Conservation (phyloP, 1,284 basidiomycete genomes). For the Microbotryomycetes sp. region DNA sequence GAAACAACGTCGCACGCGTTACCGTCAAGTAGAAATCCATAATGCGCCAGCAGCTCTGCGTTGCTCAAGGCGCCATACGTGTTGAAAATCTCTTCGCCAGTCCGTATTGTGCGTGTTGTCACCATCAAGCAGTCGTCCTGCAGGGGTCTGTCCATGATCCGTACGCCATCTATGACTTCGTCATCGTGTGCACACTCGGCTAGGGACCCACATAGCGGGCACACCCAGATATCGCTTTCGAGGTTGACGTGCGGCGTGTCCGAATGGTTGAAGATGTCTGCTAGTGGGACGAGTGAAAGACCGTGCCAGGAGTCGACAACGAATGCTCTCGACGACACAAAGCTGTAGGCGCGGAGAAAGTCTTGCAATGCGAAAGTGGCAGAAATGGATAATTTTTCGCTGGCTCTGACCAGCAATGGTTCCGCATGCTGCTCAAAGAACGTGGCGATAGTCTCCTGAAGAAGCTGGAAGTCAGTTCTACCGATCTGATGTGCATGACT, state of each 20-base stretch:
- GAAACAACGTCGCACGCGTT: conserved; percentile 18
- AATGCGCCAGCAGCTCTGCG: conserved; percentile 60
- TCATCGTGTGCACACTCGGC: conserved; percentile 64
- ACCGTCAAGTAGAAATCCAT: conserved; percentile 56
- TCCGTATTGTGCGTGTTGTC: conserved; percentile 30
- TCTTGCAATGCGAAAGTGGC: too few species aligned
- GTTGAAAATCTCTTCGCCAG: conserved; percentile 66
- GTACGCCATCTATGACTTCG: conserved; percentile 30
- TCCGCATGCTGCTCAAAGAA: too few species aligned
- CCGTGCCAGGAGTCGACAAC: conserved; percentile 77
- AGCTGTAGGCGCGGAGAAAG: conserved; percentile 64
- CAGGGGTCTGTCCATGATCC: conserved; percentile 30
- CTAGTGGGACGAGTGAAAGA: conserved; percentile 78
- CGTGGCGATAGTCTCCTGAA: neutral
- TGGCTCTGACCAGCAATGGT: too few species aligned
- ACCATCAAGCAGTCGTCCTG: conserved; percentile 40
- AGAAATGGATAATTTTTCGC: too few species aligned
- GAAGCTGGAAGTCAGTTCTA: too few species aligned
- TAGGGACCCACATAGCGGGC: conserved; percentile 67
- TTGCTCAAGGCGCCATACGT: conserved; percentile 62
- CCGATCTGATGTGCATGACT: too few species aligned
- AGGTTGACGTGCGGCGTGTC: conserved; percentile 64
- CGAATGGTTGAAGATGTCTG: conserved; percentile 81
- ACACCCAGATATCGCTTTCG: conserved; percentile 67
- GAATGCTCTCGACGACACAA: conserved; percentile 82